A percentile compares a stretch with the other conserved stretches of the same genome.
Conservation (phyloP, 2,329 filamentous ascomycete genomes). For the Alternaria hordeiaustralica region DNA sequence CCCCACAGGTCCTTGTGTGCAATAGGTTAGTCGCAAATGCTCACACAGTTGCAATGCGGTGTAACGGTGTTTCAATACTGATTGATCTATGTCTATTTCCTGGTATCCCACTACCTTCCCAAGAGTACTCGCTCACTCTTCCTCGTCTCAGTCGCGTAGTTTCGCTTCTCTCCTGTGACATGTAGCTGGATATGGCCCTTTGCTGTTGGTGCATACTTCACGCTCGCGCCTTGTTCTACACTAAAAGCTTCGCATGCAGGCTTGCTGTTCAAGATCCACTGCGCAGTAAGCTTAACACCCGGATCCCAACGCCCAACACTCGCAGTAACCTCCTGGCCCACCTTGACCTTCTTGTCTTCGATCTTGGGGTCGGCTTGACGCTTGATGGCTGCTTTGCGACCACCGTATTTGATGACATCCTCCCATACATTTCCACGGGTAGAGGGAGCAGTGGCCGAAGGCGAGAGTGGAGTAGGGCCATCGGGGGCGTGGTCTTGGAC, state of each 20-base stretch:
- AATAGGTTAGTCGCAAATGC: neutral
- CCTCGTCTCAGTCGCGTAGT: slow-evolving; percentile 30
- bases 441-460: slow-evolving; percentile 19
- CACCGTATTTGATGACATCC: slow-evolving; percentile 41
- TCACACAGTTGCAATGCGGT: neutral
- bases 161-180: slow-evolving; percentile 30
- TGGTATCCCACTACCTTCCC: neutral
- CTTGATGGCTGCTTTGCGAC: slow-evolving; percentile 41
- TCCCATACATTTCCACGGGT: slow-evolving; percentile 45
- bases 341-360: slow-evolving; percentile 4
- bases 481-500: slow-evolving; percentile 41
- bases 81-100: neutral
- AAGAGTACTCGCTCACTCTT: slow-evolving; percentile 22
- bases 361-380: slow-evolving; percentile 40
- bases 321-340: slow-evolving; percentile 11
- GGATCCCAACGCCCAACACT: slow-evolving; percentile 48
- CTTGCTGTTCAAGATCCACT: slow-evolving; percentile 43
- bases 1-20: neutral
- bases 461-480: slow-evolving; percentile 37
- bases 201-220: slow-evolving; percentile 18
- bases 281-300: slow-evolving; percentile 41
- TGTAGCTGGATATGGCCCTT: slow-evolving; percentile 19
- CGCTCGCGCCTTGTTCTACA: slow-evolving; percentile 29
- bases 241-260: slow-evolving; percentile 25
- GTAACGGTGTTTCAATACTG: neutral